Evolutionary conservation across 371 early-diverging fungal species (phyloP), one percentile per base, ranked within the genome.

Genomic region (Lichtheimia hyalospora): DNA sequence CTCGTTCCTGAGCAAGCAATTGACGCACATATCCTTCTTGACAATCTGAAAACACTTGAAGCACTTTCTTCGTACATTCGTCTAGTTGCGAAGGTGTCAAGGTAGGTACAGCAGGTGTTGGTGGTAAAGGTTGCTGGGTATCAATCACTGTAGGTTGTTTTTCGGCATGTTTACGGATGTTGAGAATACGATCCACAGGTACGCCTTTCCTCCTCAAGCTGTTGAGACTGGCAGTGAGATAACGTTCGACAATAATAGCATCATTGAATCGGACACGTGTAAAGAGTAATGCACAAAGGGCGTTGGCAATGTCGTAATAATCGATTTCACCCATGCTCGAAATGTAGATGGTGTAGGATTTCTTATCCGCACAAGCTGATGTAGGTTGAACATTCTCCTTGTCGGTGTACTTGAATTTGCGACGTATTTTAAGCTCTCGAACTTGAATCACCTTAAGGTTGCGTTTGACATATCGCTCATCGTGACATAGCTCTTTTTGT

Each of bases 101-200:
- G 0, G 71, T 53, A 0, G 68, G 61, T 3, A 23, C 24, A n/a
- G 67, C 56, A 1, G 61, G 48, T 14, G 57, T 34, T 24, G 49
- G 44, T 56, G 27, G 24, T 56, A 27, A 59, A 57, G 16, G 43
- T 18, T n/a, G 57, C 54, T 34, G 12, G 52, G 51, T 34, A 49
- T 49, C 18, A 5, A 59, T 25, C 21, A 49, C 46, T 44, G 23
- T 48, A 48, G 48, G 27, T 15, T 61, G 51, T 12, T 43, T 56
- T 24, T 60, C 61, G 15, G 49, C 59, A 39, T 53, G 72, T 65
- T 77, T 84, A 25, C 77, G 80, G 1, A 85, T 72, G 57, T 86
- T 89, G 49, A 94, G 64, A 39, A 96, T 90, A 43, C 96, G 88
- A 62, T 95, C 96, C 1, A 96, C 93, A 23, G 94, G 94, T 56